phyloP scores from a whole-genome alignment of 2,329 filamentous ascomycete genomes.

The Lojkania enalia region DNA sequence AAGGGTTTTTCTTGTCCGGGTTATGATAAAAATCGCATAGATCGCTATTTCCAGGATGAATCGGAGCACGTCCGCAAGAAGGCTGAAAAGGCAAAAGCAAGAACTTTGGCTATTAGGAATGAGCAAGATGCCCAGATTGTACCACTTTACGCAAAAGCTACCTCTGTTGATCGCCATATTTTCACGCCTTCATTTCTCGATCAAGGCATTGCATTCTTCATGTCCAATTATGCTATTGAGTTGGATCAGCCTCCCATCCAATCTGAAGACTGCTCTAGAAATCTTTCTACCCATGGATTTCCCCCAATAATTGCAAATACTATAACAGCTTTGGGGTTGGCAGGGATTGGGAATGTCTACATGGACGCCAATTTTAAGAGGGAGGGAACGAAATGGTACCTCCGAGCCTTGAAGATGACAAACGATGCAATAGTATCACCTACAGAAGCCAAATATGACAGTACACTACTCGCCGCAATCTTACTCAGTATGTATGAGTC shows the following conservation, averaged over 20 bases:
- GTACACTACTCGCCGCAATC: slow-evolving; percentile 36
- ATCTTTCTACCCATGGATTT: slow-evolving; percentile 36
- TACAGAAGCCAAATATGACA: slow-evolving; percentile 32
- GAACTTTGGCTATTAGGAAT: slow-evolving; percentile 33
- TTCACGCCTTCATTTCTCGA: slow-evolving; percentile 30
- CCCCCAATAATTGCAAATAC: slow-evolving; percentile 36
- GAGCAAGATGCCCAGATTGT: slow-evolving; percentile 13
- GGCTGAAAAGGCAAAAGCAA: slow-evolving; percentile 34
- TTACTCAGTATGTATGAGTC: slow-evolving; percentile 41
- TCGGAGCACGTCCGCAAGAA: slow-evolving; percentile 30
- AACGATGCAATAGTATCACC: slow-evolving; percentile 35
- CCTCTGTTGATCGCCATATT: slow-evolving; percentile 16
- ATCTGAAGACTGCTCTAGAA: slow-evolving; percentile 24
- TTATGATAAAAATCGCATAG: slow-evolving; percentile 30
- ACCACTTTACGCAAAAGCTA: slow-evolving; percentile 1
- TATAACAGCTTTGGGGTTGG: slow-evolving; percentile 42
- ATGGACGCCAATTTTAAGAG: slow-evolving; percentile 28
- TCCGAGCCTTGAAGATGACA: slow-evolving; percentile 36
- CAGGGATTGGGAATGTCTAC: slow-evolving; percentile 35
- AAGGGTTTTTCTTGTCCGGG: slow-evolving; percentile 33
- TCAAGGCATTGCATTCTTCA: slow-evolving; percentile 40
- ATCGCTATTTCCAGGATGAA: slow-evolving; percentile 38
- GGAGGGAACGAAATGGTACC: slow-evolving; percentile 36
- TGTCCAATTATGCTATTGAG: slow-evolving; percentile 30
- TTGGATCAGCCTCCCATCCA: slow-evolving; percentile 33